Conservation (phyloP, 208 protist species). For the Acanthamoeba triangularis region DNA sequence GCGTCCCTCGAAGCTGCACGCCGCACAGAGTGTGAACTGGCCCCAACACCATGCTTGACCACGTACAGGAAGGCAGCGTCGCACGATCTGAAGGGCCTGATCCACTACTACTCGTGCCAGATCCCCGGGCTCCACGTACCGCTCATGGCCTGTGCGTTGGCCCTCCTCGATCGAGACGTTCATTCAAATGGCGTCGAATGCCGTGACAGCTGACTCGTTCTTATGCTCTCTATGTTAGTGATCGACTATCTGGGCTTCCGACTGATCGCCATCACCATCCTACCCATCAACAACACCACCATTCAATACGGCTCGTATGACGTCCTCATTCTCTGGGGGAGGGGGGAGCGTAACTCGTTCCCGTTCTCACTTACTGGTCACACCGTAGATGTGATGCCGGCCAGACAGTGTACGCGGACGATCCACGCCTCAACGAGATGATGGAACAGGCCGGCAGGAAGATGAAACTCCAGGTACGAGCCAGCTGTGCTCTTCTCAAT, state of each 20-base stretch:
- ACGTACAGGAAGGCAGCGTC: conserved; percentile 20
- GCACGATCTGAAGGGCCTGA: conserved; percentile 71
- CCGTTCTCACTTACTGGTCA: background rate
- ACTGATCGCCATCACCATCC: conserved; percentile 63
- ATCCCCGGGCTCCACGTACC: conserved; percentile 72
- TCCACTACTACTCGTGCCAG: conserved; percentile 29
- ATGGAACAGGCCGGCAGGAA: conserved; percentile 56
- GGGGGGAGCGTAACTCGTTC: background rate
- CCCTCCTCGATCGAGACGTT: too few species aligned
- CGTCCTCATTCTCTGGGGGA: background rate
- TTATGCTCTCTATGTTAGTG: background rate
- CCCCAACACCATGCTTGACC: background rate
- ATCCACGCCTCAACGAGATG: conserved; percentile 25
- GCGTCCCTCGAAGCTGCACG: too few species aligned
- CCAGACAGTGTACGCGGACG: background rate
- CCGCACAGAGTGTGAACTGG: background rate
- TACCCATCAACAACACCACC: background rate
- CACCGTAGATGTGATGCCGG: background rate
- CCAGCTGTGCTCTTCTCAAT: too few species aligned
- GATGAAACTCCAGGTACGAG: conserved; percentile 1
- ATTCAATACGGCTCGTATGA: conserved; percentile 66
- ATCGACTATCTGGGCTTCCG: conserved; percentile 73
- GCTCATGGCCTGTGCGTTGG: conserved; percentile 53
- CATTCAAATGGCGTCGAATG: accelerated
- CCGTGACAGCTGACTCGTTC: too few species aligned